Evolutionary conservation across 2,329 filamentous ascomycete genomes (phyloP), one percentile per base, ranked within the genome.

Genomic region (Claviceps monticola): DNA sequence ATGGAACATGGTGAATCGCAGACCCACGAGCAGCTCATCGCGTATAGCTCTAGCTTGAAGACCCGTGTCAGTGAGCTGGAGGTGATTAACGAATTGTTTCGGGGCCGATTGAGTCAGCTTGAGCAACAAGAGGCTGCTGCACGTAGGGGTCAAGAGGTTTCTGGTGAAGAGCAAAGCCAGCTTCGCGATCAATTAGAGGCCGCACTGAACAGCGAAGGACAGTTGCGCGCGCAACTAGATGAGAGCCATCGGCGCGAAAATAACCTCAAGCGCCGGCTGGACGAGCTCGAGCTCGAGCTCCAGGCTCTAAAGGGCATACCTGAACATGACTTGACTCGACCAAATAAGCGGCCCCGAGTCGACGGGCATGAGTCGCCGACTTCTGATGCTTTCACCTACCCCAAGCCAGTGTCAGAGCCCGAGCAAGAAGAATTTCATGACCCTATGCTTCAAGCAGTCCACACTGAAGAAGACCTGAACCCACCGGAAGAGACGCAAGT

Each of bases 1-100:
- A 67, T 50, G 2, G 57, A 73, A 56, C 79, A 75, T 56, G 76
- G 73, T 51, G 77, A 83, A 26, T 82, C 86, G 1, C 84, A 88
- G 62, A 84, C 83, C 3, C 88, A 88, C 65, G 87, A 95, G 62
- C 83, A 86, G 55, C 77, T 95, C 23, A 73, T 88, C 50, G 83
- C 84, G 1, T 80, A 84, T 55, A 95, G 95, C 66, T 86, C 86
- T 5, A 84, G 83, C 49, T 75, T 97, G n/a, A 95, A 94, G 71
- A 98, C 93, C 0, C 83, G 93, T 43, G 91, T 98, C 37, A 93
- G 84, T 59, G 93, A 98, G 67, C 77, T 98, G 23, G 93, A 98
- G 65, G 79, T 98, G 50, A 96, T 98, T 72, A 96, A 90, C 61
- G 85, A 86, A 62, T 73, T 90, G 45, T 89, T 88, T 66, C 76